A percentile compares a stretch with the other conserved stretches of the same genome.
These are phyloP conservation scores for Aspergillus ellipticus DNA, from an alignment of 495 filamentous ascomycete genomes.

Conservation along the genomic window DNA sequence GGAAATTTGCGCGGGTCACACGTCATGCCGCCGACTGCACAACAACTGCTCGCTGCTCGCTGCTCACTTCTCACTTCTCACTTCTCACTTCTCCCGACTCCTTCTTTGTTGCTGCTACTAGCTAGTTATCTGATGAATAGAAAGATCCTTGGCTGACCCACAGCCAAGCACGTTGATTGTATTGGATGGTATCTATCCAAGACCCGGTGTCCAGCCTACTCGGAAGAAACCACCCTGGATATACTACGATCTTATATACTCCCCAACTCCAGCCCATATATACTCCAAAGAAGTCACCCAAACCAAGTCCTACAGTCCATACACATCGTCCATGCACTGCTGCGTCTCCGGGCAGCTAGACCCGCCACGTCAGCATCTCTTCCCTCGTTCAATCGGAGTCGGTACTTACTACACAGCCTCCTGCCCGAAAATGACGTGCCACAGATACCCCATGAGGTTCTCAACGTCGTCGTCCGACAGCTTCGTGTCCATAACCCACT, in stretches of 20 bases:
- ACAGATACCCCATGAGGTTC: constrained; percentile 66
- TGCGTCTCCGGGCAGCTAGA: constrained; percentile 29
- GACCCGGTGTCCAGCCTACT: too few species aligned
- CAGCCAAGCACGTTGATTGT: too few species aligned
- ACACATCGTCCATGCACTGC: constrained; percentile 32
- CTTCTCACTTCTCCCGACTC: neutral
- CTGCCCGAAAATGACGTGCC: constrained; percentile 63
- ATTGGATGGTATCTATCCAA: too few species aligned
- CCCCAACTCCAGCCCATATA: too few species aligned
- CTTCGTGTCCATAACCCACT: constrained; percentile 59
- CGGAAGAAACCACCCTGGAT: too few species aligned
- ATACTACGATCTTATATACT: too few species aligned
- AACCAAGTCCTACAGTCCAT: constrained; percentile 14
- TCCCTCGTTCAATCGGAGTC: neutral
- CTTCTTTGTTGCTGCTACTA: neutral
- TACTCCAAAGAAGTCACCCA: too few species aligned
- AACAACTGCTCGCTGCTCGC: too few species aligned
- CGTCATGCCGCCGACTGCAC: neutral
- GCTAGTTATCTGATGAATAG: neutral
- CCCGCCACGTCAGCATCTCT: constrained; percentile 5
- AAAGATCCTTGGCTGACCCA: too few species aligned
- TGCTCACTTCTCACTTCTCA: neutral
- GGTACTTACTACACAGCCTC: constrained; percentile 36
- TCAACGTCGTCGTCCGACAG: constrained; percentile 56
- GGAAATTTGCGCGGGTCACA: neutral